Base-by-base conservation (phyloP, 78 protist genomes). In the Dictyostelium firmibasis region DNA sequence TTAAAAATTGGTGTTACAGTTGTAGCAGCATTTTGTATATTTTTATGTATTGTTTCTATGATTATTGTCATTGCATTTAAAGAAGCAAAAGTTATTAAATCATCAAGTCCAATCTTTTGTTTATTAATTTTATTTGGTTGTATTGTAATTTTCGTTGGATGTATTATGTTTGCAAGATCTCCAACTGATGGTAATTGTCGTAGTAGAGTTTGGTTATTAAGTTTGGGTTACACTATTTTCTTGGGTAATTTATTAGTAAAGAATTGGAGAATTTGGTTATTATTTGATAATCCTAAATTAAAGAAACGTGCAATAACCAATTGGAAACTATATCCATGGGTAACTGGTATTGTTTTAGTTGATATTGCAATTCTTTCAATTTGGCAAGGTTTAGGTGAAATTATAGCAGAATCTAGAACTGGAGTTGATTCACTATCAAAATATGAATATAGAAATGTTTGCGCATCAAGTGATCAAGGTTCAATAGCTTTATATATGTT, bases 191-290 rank as follows among this genome's bases (percentile, higher is more conserved):
- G 20, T 9, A 18, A 33, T 6, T 85, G 92, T 47, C 81, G 92
- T 50, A 20, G 83, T 14, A 43, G 83, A 27, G 29, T 44, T 33
- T 85, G 92, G 92, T 35, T 85, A 50, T 18, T 85, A 14, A 69
- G 82, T 44, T 5, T 85, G 1, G 92, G 92, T 0, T 85, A 74
- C 60, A 85, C 92, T 1, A 33, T 85, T 16, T 67, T 85, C 35
- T 20, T 85, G 6, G 92, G 92, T 75, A 85, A 47, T 35, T 13
- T 85, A 3, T 31, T 85, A 14, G 79, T 85, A 6, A 85, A 85
- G 47, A 85, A 85, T 44, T 85, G 77, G 67, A 25, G 92, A 29
- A 85, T 85, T 35, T 85, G 92, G 92, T 75, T 85, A 31, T n/a
- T 85, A 4, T 85, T 85, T 31, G 92, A 85, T 41, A 85, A 85